phyloP scores from a whole-genome alignment of 1,284 basidiomycete species.

The Caloboletus firmus region DNA sequence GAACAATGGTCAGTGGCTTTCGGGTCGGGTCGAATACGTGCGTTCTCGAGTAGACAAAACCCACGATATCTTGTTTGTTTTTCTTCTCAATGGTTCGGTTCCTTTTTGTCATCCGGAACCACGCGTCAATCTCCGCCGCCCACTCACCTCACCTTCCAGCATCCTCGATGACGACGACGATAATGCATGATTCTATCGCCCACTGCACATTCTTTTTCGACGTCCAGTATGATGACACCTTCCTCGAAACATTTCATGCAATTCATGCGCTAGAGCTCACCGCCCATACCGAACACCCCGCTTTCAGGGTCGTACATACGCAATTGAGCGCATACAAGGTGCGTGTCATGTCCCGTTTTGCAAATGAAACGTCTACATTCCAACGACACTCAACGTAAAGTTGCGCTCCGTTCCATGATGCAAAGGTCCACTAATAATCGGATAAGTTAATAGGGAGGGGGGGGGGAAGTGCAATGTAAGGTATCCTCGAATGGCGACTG shows the following conservation, averaged over 20 bases:
- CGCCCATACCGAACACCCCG: not conserved
- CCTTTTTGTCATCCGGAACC: not conserved
- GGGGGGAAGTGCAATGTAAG: not conserved
- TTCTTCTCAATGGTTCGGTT: not conserved
- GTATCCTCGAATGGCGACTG: too few species aligned
- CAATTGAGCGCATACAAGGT: not conserved
- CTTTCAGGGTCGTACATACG: not conserved
- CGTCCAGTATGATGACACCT: not conserved
- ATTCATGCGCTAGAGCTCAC: not conserved
- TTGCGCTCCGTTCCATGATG: not conserved
- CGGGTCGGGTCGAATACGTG: not conserved
- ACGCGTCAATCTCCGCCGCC: not conserved
- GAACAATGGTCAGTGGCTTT: not conserved
- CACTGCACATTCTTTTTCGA: not conserved
- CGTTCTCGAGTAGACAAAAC: not conserved
- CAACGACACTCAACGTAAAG: not conserved
- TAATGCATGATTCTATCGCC: too few species aligned
- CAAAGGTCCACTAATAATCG: constrained; percentile 3
- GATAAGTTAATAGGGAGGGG: constrained; percentile 29
- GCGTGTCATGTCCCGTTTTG: not conserved
- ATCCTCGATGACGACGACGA: not conserved
- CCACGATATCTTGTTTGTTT: too few species aligned
- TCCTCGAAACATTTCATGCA: not conserved
- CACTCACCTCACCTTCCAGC: not conserved
- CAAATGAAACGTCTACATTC: not conserved